Base-by-base conservation (phyloP, 225 moss, liverwort and hornwort genomes). In the Marchantia paleacea region DNA sequence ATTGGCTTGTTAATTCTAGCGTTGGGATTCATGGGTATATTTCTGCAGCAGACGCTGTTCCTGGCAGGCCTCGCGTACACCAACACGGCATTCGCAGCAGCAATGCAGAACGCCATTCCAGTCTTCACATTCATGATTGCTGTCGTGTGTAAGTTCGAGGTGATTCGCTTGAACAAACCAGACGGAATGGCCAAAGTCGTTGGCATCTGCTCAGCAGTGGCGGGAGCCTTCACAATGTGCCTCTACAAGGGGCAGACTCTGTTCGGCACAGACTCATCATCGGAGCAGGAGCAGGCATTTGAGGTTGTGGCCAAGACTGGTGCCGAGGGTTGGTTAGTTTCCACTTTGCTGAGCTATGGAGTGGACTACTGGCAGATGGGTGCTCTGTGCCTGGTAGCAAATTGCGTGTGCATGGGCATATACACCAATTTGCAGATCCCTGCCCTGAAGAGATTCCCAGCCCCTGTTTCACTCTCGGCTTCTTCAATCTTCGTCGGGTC, bases 51-150 rank as follows among this genome's bases (percentile, higher is more conserved):
- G 57, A 80, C 80, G 39, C 73, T 86, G 29, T 89, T 89, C 64
- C 84, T 89, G 62, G 86, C 83, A 5, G 88, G 88, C 0, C 70
- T 88, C 52, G 79, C 83, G 0, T 85, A 75, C 72, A 88, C 88
- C 6, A 85, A 83, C 79, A 85, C 85, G 10, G 74, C 88, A 26
- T 88, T 88, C 73, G 88, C 88, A 26, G 79, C 88, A 2, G 85
- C 88, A 1, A 88, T 88, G 85, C 88, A 88, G 67, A 88, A 88
- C 61, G 88, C 88, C 24, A 85, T 88, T 39, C 88, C 88, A 1
- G 88, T 88, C 52, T 88, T 88, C 83, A 84, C 86, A 8, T 89
- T 89, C 74, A 64, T 89, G 74, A 89, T 89, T 14, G 86, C 88
- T 7, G 84, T 82, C 66, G 7, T 84, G 9, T 25, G 47, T n/a